These are phyloP conservation scores for Diplodia intermedia DNA, from an alignment of 2,329 filamentous ascomycete species.

Conservation along the genomic window DNA sequence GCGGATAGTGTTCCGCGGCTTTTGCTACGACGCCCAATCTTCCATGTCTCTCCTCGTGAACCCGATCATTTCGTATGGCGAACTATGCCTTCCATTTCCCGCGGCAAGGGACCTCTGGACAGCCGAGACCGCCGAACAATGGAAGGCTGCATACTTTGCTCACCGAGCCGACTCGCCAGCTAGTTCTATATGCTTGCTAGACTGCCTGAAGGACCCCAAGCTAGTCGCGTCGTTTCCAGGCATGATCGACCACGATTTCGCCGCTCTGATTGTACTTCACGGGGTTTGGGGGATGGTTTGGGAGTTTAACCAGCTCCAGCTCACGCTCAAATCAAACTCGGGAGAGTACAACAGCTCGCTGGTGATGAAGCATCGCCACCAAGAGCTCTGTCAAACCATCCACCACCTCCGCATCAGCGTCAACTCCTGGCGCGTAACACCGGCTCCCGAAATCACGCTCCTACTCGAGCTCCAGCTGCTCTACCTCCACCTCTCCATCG, in stretches of 20 bases:
- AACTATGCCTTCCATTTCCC: constrained; percentile 71
- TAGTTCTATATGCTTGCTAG: background rate
- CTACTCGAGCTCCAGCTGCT: constrained; percentile 63
- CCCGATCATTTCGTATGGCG: constrained; percentile 71
- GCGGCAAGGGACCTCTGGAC: constrained; percentile 69
- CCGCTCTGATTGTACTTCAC: constrained; percentile 18
- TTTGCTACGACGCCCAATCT: constrained; percentile 69
- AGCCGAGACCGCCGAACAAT: constrained; percentile 67
- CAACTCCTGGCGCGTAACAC: constrained; percentile 29
- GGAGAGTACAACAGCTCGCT: constrained; percentile 23
- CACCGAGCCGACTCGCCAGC: constrained; percentile 36
- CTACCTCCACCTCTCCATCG: constrained; percentile 68
- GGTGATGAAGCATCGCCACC: constrained; percentile 59
- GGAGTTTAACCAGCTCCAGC: constrained; percentile 29
- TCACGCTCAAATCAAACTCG: constrained; percentile 34
- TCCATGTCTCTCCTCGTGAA: constrained; percentile 72
- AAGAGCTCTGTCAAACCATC: constrained; percentile 68
- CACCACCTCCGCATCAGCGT: constrained; percentile 59
- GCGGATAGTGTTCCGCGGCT: constrained; percentile 70
- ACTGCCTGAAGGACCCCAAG: constrained; percentile 54
- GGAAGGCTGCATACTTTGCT: constrained; percentile 67
- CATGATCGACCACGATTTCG: constrained; percentile 55
- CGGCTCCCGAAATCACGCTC: constrained; percentile 36
- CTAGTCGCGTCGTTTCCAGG: constrained; percentile 58
- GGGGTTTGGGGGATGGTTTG: constrained; percentile 29